Conservation (phyloP, 1,284 basidiomycete species). For the Rhodotorula sp. region DNA sequence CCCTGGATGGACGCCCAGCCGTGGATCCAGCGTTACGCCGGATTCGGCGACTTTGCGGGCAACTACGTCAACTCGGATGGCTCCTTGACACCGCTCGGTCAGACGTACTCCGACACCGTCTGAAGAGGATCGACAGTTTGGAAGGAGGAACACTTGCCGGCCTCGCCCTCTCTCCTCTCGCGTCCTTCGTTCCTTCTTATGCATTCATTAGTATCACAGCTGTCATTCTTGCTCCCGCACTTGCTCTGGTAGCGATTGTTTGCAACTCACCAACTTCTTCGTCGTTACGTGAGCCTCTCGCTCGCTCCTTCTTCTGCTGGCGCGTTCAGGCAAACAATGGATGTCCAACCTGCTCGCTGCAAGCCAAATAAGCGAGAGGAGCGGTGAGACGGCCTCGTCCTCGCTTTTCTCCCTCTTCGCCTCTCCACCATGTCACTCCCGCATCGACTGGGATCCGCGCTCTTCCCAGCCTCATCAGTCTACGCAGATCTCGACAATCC, state of each 20-base stretch:
- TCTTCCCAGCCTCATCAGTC: slow-evolving; percentile 18
- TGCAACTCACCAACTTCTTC: no score
- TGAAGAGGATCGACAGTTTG: no score
- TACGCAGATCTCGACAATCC: slow-evolving; percentile 27
- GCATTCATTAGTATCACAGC: no score
- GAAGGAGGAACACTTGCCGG: no score
- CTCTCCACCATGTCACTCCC: slow-evolving; percentile 5
- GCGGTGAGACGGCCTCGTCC: background rate
- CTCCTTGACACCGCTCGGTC: slow-evolving; percentile 16
- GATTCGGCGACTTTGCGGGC: slow-evolving; percentile 35
- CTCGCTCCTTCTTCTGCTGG: no score
- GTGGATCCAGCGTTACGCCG: slow-evolving; percentile 36
- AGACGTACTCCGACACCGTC: slow-evolving; percentile 6
- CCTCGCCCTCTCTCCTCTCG: no score
- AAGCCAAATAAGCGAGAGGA: background rate
- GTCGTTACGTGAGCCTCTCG: no score
- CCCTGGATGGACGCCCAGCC: slow-evolving; percentile 34
- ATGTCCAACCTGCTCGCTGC: background rate
- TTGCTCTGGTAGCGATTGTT: no score
- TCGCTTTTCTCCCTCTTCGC: background rate
- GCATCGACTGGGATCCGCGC: background rate
- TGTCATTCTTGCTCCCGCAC: no score
- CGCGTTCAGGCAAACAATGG: no score
- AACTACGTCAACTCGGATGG: slow-evolving; percentile 26
- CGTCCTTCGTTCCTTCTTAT: no score